These are phyloP conservation scores for Aspergillus sclerotioniger DNA, from an alignment of 495 filamentous ascomycete genomes.

Conservation along the genomic window DNA sequence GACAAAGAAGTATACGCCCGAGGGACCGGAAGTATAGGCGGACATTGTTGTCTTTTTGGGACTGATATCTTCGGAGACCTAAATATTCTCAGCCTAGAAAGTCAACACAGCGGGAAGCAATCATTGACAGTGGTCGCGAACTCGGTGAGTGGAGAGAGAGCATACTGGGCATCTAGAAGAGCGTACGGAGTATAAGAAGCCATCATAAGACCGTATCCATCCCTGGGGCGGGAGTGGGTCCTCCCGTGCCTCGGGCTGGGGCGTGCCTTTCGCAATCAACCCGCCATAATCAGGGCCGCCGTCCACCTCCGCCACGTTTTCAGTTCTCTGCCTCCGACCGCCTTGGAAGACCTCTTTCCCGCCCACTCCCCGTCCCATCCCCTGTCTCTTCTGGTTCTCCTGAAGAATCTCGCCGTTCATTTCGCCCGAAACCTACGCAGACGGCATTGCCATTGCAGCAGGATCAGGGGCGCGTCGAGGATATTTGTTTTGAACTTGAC, in stretches of 20 bases:
- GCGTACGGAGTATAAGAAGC: not conserved
- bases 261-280: conserved; percentile 17
- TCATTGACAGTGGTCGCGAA: no score
- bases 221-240: conserved; percentile 1
- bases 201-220: not conserved
- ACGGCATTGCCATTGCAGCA: conserved; percentile 1
- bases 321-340: conserved; percentile 9
- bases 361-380: not conserved
- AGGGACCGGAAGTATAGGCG: not conserved
- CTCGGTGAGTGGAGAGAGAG: not conserved
- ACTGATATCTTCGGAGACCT: not conserved
- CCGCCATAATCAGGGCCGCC: conserved; percentile 12
- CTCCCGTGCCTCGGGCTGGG: conserved; percentile 5
- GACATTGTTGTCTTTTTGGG: not conserved
- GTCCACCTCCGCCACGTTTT: conserved; percentile 25
- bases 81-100: not conserved
- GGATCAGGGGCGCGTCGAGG: conserved; percentile 7
- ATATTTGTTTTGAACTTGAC: conserved; percentile 16
- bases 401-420: not conserved
- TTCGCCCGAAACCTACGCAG: not conserved
- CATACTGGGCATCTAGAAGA: not conserved
- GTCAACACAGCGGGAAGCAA: no score
- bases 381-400: not conserved
- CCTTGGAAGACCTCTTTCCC: not conserved
- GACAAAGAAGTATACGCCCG: conserved; percentile 19